Evolutionary conservation across 1,139 yeast species (phyloP), one percentile per base, ranked within the genome.

Genomic region (Suhomyces chickasaworum): DNA sequence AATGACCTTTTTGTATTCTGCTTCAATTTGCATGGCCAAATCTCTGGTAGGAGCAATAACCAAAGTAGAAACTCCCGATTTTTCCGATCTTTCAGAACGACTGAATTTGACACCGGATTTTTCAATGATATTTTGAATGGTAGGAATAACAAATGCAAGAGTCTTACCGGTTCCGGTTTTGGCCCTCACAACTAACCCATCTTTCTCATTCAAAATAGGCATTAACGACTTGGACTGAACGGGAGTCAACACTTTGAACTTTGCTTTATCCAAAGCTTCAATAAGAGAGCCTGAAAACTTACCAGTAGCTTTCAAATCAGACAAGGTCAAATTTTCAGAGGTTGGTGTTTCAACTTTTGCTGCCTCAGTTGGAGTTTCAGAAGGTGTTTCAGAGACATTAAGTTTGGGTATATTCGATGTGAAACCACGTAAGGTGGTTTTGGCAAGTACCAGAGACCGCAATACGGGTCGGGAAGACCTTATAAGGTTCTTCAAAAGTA

Each of bases 81-180:
- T 50, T 42, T 25, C 52, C 48, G n/a, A n/a, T 31, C 57, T 59
- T 47, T 52, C 59, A 35, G 25, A 5, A 16, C 30, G 40, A 12
- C 13, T 17, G 6, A 23, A 2, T 5, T 30, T 58, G 7, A 45
- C 44, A 20, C 49, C 50, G 44, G 59, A 50, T 10, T 45, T 47
- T 13, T 41, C 44, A 29, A 53, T 37, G 39, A 52, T 45, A 20
- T 49, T 36, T 33, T 88, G 86, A 38, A 90, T 68, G 7, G 89
- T 72, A 1, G 97, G 97, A 42, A 90, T 73, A 49, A 90, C 83
- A 63, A 89, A 91, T 0, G 97, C 95, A 51, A 88, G 81, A 0
- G 97, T 91, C 65, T 91, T 91, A 58, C 97, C 98, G 1, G 97
- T 91, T 61, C 97, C 98, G 3, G 98, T 91, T 63, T 89, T 89